These are phyloP conservation scores for Rhexocercosporidium sp. DNA, from an alignment of 2,329 filamentous ascomycete species.

Conservation along the genomic window DNA sequence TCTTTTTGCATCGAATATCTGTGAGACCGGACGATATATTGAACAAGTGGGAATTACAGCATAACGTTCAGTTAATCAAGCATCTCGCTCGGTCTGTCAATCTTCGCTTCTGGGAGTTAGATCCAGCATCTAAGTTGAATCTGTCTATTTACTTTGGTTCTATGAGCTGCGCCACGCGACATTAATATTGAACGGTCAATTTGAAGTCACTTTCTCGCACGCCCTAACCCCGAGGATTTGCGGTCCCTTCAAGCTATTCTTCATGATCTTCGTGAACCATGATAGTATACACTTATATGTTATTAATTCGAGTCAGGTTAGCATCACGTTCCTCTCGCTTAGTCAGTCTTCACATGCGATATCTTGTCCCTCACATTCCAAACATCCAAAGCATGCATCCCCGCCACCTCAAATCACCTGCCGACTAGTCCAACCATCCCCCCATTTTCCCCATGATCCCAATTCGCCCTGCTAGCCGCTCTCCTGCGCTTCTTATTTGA, in stretches of 20 bases:
- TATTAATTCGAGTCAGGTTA: background rate
- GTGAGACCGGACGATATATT: too few relatives aligned
- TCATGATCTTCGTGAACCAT: too few relatives aligned
- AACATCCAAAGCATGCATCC: background rate
- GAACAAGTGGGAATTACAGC: too few relatives aligned
- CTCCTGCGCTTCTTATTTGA: slow-evolving; percentile 18
- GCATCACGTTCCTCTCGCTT: background rate
- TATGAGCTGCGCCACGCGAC: too few relatives aligned
- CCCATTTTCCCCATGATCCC: slow-evolving; percentile 16
- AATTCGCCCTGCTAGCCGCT: slow-evolving; percentile 11
- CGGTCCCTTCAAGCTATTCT: background rate
- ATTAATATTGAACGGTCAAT: background rate
- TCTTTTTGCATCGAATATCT: background rate
- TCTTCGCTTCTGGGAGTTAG: too few relatives aligned
- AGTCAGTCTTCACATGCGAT: slow-evolving; percentile 7
- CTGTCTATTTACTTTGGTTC: too few relatives aligned
- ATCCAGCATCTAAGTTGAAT: too few relatives aligned
- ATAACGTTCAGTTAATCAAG: too few relatives aligned
- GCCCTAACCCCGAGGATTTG: background rate
- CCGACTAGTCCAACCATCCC: background rate
- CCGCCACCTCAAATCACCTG: background rate
- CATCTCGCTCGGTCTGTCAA: too few relatives aligned
- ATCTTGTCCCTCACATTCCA: slow-evolving; percentile 8
- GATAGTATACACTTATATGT: too few relatives aligned
- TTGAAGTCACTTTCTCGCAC: background rate